Evolutionary conservation across 805 yeast genomes (phyloP), one percentile per base, ranked within the genome.

Genomic region (Ogataea haglerorum): DNA sequence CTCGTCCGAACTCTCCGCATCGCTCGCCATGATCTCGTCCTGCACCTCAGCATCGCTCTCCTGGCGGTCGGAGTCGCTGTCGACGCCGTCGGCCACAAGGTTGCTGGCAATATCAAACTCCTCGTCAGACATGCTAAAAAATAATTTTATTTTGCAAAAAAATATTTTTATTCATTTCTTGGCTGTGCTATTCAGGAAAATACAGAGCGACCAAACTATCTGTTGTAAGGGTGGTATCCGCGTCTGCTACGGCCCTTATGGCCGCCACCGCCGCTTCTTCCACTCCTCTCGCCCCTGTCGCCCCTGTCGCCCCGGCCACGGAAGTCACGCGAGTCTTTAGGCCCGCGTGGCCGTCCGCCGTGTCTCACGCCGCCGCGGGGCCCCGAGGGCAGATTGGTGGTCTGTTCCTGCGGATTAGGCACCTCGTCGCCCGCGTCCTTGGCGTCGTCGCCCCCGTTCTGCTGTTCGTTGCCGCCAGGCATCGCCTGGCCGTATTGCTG

Each of bases 31-130:
- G 23, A 80, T 73, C 48, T 75, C 75, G 55, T 78, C 84, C 58
- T 76, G 81, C 14, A 71, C 51, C 15, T 34, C 59, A 12, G 55
- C 72, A 29, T 54, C 61, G 44, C 59, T 61, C 21, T 47, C 44
- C 45, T 49, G 37, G 6, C 46, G 56, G 33, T 48, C 56, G 30
- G 38, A 34, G 14, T 47, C 53, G 39, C 44, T 47, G 30, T 48
- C 49, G n/a, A 38, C 36, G 33, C 45, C 65, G 26, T 67, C 66
- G 26, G 77, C 54, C 0, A 81, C 82, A 40, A 84, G 69, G 38
- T 76, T 69, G 13, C 75, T 68, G 17, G 85, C 83, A 52, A 82
- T 83, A 56, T 83, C 88, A 54, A 65, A 73, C 5, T 69, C 79
- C 43, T 69, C 77, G 43, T 56, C 61, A 38, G 37, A 33, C 42